These are phyloP conservation scores for Triticum aestivum DNA, from an alignment of 176 grass and related monocot genomes.

Conservation along the genomic window DNA sequence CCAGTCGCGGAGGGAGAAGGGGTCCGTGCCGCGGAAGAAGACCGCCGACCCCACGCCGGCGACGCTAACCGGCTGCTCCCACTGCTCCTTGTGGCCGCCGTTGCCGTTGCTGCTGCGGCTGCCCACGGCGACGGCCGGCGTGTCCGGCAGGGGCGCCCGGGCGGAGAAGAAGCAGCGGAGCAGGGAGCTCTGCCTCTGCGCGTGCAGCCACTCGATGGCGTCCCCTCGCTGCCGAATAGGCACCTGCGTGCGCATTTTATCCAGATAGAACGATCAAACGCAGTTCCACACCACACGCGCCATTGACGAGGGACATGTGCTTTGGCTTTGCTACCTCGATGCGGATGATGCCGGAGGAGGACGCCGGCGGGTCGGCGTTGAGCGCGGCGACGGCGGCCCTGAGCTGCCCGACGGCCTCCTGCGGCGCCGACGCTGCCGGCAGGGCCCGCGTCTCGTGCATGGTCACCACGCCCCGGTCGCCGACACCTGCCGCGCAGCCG, in stretches of 20 bases:
- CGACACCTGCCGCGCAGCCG: slow-evolving; percentile 39
- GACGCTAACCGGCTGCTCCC: slow-evolving; percentile 54
- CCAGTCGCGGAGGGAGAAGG: slow-evolving; percentile 69
- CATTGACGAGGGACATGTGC: neutral
- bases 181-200: slow-evolving; percentile 52
- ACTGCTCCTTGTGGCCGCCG: neutral
- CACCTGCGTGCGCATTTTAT: slow-evolving; percentile 40
- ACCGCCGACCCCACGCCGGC: slow-evolving; percentile 80
- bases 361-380: slow-evolving; percentile 19
- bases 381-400: slow-evolving; percentile 50
- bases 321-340: slow-evolving; percentile 45
- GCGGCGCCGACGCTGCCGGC: slow-evolving; percentile 39
- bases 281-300: neutral
- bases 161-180: slow-evolving; percentile 83
- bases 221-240: slow-evolving; percentile 72
- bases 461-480: slow-evolving; percentile 24
- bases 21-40: slow-evolving; percentile 63
- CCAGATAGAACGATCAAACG: too few relatives aligned
- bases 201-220: slow-evolving; percentile 84
- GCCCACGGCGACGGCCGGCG: neutral
- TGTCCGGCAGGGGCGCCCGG: slow-evolving; percentile 33
- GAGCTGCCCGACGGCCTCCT: slow-evolving; percentile 59
- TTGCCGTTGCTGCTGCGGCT: slow-evolving; percentile 28
- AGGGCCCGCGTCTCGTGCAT: slow-evolving; percentile 52
- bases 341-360: slow-evolving; percentile 78